These are phyloP conservation scores for Colletotrichum endophyticum DNA, from an alignment of 2,329 filamentous ascomycete genomes.

Conservation along the genomic window DNA sequence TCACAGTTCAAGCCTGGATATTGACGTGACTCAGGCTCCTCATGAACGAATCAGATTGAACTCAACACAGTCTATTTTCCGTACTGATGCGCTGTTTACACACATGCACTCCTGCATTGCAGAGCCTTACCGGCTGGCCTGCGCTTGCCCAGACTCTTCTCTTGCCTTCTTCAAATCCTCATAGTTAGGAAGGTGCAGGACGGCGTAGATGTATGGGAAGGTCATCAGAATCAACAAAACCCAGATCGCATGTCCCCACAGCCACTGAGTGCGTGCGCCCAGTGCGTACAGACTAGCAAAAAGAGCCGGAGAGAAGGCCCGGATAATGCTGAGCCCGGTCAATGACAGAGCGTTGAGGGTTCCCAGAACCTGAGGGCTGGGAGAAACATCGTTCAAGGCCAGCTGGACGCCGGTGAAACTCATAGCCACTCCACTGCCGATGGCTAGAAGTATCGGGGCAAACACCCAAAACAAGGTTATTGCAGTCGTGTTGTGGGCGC, in stretches of 20 bases:
- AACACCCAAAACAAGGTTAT: slow-evolving; percentile 61
- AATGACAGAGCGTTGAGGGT: slow-evolving; percentile 70
- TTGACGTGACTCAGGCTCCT: background rate
- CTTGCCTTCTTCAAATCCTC: background rate
- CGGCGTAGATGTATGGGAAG: background rate
- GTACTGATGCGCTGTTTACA: background rate
- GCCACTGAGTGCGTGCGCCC: slow-evolving; percentile 65
- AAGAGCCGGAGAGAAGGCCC: slow-evolving; percentile 69
- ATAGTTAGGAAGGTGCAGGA: background rate
- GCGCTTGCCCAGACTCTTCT: background rate
- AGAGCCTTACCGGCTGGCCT: background rate
- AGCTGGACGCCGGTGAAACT: slow-evolving; percentile 75
- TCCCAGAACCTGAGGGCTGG: slow-evolving; percentile 67
- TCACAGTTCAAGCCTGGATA: background rate
- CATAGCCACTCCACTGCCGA: slow-evolving; percentile 71
- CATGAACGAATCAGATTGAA: background rate
- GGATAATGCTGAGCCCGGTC: slow-evolving; percentile 63
- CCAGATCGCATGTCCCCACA: slow-evolving; percentile 58
- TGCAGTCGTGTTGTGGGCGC: slow-evolving; percentile 36
- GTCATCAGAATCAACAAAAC: background rate
- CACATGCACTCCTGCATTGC: accelerated
- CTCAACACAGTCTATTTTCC: background rate
- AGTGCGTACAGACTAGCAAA: slow-evolving; percentile 73
- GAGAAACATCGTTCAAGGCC: slow-evolving; percentile 75
- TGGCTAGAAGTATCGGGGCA: slow-evolving; percentile 35